These are phyloP conservation scores for Agaricus blazei DNA, from an alignment of 768 basidiomycete species.

Conservation along the genomic window DNA sequence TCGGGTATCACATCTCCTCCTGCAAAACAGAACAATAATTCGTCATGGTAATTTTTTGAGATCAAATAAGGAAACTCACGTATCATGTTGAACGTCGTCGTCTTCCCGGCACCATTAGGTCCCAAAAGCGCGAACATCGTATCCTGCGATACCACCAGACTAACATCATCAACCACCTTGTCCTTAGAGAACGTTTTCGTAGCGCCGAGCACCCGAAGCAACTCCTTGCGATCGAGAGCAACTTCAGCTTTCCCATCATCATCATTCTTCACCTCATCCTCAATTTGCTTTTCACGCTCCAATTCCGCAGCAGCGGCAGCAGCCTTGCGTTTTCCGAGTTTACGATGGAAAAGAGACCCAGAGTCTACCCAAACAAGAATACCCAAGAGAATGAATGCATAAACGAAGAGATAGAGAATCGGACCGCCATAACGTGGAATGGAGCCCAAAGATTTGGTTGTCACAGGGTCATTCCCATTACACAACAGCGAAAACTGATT, in stretches of 20 bases:
- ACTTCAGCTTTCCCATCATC: conserved; percentile 56
- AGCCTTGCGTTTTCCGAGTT: conserved; percentile 20
- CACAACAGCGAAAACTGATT: conserved; percentile 76
- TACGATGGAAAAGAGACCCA: conserved; percentile 47
- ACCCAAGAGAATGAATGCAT: conserved; percentile 50
- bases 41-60: neutral
- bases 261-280: conserved; percentile 19
- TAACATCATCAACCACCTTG: conserved; percentile 69
- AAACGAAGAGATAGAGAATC: conserved; percentile 65
- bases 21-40: conserved; percentile 17
- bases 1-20: conserved; percentile 69
- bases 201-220: conserved; percentile 57
- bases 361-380: conserved; percentile 73
- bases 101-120: conserved; percentile 83
- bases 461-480: conserved; percentile 44
- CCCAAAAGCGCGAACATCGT: conserved; percentile 71
- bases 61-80: conserved; percentile 36
- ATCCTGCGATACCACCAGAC: conserved; percentile 56
- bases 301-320: neutral
- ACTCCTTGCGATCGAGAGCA: conserved; percentile 44
- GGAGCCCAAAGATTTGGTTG: conserved; percentile 39
- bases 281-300: neutral
- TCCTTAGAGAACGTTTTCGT: conserved; percentile 54
- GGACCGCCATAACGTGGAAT: conserved; percentile 70
- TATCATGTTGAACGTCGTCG: conserved; percentile 77